phyloP scores from a whole-genome alignment of 306 rosid species.

The Carpinus fangiana region DNA sequence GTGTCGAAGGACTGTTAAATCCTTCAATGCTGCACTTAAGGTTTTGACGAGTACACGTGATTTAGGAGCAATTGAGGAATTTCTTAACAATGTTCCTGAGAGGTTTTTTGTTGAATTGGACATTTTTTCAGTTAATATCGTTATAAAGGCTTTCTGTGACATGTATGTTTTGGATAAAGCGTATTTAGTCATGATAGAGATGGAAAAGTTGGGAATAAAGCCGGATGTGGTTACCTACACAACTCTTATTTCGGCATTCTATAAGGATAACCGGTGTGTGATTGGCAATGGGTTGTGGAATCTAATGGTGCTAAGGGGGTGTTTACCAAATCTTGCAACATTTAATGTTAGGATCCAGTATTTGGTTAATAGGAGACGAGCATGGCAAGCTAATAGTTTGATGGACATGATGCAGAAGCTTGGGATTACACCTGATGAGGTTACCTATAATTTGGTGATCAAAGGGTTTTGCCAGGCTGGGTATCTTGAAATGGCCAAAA shows the following conservation, averaged over 20 bases:
- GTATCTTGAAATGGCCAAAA: conserved; percentile 64
- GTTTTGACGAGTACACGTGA: conserved; percentile 51
- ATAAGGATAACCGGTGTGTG: conserved; percentile 40
- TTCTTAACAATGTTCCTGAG: conserved; percentile 26
- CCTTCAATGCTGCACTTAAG: conserved; percentile 65
- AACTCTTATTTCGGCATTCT: conserved; percentile 65
- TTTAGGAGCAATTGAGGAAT: conserved; percentile 33
- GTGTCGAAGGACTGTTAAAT: conserved; percentile 64
- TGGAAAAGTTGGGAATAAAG: conserved; percentile 50
- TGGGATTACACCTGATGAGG: conserved; percentile 60
- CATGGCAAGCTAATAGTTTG: conserved; percentile 67
- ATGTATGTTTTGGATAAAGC: conserved; percentile 42
- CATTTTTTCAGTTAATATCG: conserved; percentile 53
- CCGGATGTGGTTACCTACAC: conserved; percentile 76
- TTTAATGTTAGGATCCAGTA: conserved; percentile 75
- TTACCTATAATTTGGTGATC: conserved; percentile 68
- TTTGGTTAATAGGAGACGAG: conserved; percentile 48
- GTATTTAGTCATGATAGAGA: conserved; percentile 52
- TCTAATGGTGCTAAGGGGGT: conserved; percentile 64
- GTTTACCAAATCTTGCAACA: conserved; percentile 59
- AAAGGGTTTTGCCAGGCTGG: conserved; percentile 70
- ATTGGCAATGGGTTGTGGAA: conserved; percentile 84
- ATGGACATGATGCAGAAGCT: conserved; percentile 52
- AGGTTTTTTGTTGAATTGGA: conserved; percentile 51
- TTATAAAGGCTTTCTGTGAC: conserved; percentile 59